Base-by-base conservation (phyloP, 2,329 filamentous ascomycete species). In the Diaporthe amygdali region DNA sequence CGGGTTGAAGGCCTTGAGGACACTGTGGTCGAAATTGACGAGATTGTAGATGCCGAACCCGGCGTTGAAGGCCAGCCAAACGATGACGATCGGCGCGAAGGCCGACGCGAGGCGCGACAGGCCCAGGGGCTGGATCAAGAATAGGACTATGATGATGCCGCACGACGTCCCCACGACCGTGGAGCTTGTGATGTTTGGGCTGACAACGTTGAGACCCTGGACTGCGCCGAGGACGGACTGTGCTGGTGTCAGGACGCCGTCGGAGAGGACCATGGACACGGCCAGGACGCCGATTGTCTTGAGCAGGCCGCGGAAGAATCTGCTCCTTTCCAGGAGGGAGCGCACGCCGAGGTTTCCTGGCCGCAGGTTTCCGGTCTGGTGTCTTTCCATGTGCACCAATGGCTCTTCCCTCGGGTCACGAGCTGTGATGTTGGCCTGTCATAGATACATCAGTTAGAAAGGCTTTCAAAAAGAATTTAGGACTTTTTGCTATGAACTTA, bases 181-280 rank as follows among this genome's bases (percentile, higher is more conserved):
- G 2, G 83, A 79, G 54, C 84, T 86, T 30, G 81, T 82, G 66
- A 93, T 88, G 68, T 87, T 80, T 2, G 86, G 84, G 27, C 84
- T 84, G 39, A 90, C 88, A 1, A 92, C 90, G 46, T 85, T 83
- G 6, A 88, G 82, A 20, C 88, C 90, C 76, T 93, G 91, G 15
- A 92, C 88, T 1, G 91, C 91, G 32, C 91, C 91, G 5, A 93
- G 84, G 2, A 93, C 88, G 14, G 90, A 92, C 77, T 93, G 91
- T 1, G 91, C 91, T 0, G 90, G 91, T 2, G 90, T 92, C 27
- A 92, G 81, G 22, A 92, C 85, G 66, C 90, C 90, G 76, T 93
- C 84, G 6, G 84, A 82, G 79, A 92, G 89, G 69, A 92, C 89
- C 85, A 92, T 88, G 20, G 87, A 87, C 7, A 92, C 90, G 14